phyloP scores from a whole-genome alignment of 495 filamentous ascomycete genomes.

The Bacidia gigantensis region DNA sequence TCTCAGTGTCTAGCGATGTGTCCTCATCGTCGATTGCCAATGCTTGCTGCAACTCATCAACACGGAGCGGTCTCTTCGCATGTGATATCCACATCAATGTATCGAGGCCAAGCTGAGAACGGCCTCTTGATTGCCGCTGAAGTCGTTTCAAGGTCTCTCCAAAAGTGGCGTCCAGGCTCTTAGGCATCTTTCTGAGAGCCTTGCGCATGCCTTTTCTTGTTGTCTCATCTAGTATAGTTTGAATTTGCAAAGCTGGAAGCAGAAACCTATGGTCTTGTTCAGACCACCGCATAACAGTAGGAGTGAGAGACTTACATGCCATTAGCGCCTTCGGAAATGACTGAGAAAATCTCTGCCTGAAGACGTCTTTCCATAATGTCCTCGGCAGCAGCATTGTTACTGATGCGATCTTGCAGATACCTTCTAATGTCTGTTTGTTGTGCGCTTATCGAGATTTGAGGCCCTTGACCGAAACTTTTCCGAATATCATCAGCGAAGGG shows the following conservation, averaged over 20 bases:
- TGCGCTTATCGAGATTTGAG: no score
- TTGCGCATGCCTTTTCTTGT: constrained; percentile 11
- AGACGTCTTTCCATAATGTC: no score
- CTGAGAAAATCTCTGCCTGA: neutral
- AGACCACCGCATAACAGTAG: neutral
- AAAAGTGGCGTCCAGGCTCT: constrained; percentile 7
- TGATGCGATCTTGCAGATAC: constrained; percentile 1
- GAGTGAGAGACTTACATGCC: neutral
- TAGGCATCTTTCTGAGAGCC: constrained; percentile 2
- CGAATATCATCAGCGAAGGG: no score
- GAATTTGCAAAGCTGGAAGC: constrained; percentile 10
- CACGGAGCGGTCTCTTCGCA: constrained; percentile 2
- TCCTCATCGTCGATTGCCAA: constrained; percentile 3
- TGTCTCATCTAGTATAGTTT: constrained; percentile 6
- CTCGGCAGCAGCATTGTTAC: no score
- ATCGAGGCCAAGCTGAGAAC: constrained; percentile 3
- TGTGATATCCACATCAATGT: constrained; percentile 5
- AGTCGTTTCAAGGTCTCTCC: constrained; percentile 6
- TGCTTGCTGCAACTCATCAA: constrained; percentile 5
- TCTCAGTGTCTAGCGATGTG: neutral
- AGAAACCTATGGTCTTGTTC: constrained; percentile 3
- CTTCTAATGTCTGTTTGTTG: constrained; percentile 4
- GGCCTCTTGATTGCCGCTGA: constrained; percentile 3
- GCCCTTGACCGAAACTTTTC: no score
- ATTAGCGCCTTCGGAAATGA: neutral